Conservation (phyloP, 2,329 filamentous ascomycete genomes). For the Chalaropsis ovoidea region DNA sequence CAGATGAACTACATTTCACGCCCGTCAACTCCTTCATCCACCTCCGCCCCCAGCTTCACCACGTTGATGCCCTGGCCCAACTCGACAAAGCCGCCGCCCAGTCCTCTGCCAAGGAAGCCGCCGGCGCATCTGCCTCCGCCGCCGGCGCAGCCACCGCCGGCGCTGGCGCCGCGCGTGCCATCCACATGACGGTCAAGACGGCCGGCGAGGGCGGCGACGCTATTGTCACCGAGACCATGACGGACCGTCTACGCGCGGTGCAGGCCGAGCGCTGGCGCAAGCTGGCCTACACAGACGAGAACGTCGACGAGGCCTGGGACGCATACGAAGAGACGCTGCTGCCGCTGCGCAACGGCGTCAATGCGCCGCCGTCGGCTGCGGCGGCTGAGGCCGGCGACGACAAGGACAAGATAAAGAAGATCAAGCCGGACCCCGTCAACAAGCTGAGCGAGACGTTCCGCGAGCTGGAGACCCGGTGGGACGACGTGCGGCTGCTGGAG, state of each 20-base stretch:
- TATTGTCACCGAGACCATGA: slow-evolving; percentile 59
- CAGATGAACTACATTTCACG: slow-evolving; percentile 78
- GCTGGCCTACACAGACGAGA: slow-evolving; percentile 72
- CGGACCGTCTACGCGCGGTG: slow-evolving; percentile 62
- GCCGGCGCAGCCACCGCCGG: slow-evolving; percentile 32
- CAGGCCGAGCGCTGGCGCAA: slow-evolving; percentile 74
- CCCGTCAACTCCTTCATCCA: slow-evolving; percentile 74
- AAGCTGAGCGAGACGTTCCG: slow-evolving; percentile 20
- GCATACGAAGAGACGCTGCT: slow-evolving; percentile 63
- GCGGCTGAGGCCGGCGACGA: slow-evolving; percentile 11
- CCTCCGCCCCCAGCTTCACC: slow-evolving; percentile 83
- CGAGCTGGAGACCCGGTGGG: slow-evolving; percentile 21
- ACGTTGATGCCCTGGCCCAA: slow-evolving; percentile 76
- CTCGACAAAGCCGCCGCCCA: slow-evolving; percentile 44
- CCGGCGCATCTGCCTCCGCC: slow-evolving; percentile 29
- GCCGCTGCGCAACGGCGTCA: slow-evolving; percentile 23
- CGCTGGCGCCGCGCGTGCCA: slow-evolving; percentile 54
- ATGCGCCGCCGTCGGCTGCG: slow-evolving; percentile 7
- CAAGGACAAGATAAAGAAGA: slow-evolving; percentile 23
- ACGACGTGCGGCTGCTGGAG: slow-evolving; percentile 23
- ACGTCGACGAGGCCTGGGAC: slow-evolving; percentile 63
- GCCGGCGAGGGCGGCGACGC: slow-evolving; percentile 53
- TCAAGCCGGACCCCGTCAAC: slow-evolving; percentile 25
- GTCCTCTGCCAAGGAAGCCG: slow-evolving; percentile 31
- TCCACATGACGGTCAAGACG: slow-evolving; percentile 79